These are phyloP conservation scores for Lentithecium fluviatile DNA, from an alignment of 495 filamentous ascomycete species.

Conservation along the genomic window DNA sequence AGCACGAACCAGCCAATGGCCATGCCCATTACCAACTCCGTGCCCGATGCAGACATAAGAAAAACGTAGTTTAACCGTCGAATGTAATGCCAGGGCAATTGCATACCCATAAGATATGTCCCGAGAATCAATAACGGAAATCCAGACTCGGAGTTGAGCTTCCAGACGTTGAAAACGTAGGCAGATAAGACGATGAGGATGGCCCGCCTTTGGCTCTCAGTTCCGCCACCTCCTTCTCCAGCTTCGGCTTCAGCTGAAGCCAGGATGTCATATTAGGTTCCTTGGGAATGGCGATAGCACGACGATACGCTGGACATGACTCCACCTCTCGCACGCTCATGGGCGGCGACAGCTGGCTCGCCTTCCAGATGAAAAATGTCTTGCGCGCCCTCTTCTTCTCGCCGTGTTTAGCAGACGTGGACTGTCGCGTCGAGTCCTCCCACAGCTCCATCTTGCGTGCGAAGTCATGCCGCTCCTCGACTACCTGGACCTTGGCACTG, in stretches of 20 bases:
- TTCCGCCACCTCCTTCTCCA: slow-evolving; percentile 28
- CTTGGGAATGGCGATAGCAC: slow-evolving; percentile 33
- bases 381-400: slow-evolving; percentile 31
- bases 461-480: slow-evolving; percentile 23
- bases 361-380: slow-evolving; percentile 21
- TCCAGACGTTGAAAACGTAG: not conserved
- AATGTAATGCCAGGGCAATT: too few species aligned
- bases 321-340: slow-evolving; percentile 16
- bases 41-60: too few species aligned
- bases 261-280: slow-evolving; percentile 28
- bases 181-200: not conserved
- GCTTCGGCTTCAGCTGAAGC: slow-evolving; percentile 30
- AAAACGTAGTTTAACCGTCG: too few species aligned
- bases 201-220: slow-evolving; percentile 9
- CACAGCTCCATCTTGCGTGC: slow-evolving; percentile 30
- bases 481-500: slow-evolving; percentile 8
- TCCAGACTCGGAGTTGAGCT: not conserved
- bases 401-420: slow-evolving; percentile 10
- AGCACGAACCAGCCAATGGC: too few species aligned
- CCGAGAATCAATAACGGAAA: not conserved
- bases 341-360: slow-evolving; percentile 26
- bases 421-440: slow-evolving; percentile 17
- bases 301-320: slow-evolving; percentile 20
- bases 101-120: too few species aligned
- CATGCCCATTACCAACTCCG: too few species aligned